These are phyloP conservation scores for Xylariaceae sp. DNA, from an alignment of 2,329 filamentous ascomycete species.

Conservation along the genomic window DNA sequence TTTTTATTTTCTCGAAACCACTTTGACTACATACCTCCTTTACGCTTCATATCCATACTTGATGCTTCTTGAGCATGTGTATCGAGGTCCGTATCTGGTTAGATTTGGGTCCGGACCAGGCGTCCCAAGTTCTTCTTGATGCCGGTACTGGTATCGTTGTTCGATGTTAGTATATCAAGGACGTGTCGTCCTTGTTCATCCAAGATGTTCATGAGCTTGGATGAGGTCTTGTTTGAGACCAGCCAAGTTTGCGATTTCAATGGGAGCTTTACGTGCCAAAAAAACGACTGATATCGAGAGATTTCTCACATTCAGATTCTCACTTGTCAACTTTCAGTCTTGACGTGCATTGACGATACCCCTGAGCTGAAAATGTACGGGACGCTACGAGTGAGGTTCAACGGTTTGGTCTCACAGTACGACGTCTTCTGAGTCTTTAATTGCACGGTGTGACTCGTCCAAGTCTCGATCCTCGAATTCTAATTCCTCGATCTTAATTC, in stretches of 20 bases:
- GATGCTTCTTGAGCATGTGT: constrained; percentile 1
- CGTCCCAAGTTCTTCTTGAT: constrained; percentile 1
- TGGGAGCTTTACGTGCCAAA: no score
- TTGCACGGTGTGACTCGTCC: no score
- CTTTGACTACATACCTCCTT: constrained; percentile 14
- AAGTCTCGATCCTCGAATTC: no score
- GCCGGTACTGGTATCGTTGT: neutral
- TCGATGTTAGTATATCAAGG: neutral
- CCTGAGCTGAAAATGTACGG: no score
- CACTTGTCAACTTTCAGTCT: neutral
- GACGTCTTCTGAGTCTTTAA: no score
- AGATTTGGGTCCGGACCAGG: neutral
- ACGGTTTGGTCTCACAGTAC: no score
- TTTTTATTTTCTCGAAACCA: constrained; percentile 15
- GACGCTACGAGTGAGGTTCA: no score
- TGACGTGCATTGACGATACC: no score
- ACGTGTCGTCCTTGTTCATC: neutral
- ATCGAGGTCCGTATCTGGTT: neutral
- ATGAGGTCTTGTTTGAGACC: neutral
- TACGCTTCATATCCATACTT: constrained; percentile 5
- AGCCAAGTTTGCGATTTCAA: neutral
- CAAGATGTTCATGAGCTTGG: neutral
- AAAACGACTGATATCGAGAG: neutral
- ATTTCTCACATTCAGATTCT: neutral
- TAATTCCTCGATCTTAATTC: no score